Conservation (phyloP, 2,329 filamentous ascomycete species). For the Ascomycota sp. region DNA sequence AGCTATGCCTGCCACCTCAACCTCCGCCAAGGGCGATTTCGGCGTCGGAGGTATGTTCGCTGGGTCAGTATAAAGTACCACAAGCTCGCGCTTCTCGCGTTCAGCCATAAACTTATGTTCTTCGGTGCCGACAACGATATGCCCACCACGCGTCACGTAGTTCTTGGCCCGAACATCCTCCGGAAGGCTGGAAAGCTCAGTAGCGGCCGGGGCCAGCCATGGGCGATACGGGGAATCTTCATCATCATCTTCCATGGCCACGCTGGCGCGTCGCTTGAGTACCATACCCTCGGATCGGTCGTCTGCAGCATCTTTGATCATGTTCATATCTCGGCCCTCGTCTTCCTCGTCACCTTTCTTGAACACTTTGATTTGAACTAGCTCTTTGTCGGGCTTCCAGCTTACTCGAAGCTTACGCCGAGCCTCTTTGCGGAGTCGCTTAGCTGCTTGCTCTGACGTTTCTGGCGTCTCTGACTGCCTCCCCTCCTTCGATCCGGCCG, state of each 20-base stretch:
- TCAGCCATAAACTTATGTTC: constrained; percentile 35
- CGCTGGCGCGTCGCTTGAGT: constrained; percentile 30
- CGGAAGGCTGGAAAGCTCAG: constrained; percentile 26
- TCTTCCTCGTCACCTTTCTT: constrained; percentile 54
- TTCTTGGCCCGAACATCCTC: constrained; percentile 24
- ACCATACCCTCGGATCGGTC: constrained; percentile 55
- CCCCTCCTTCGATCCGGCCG: constrained; percentile 25
- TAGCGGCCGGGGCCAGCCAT: constrained; percentile 26
- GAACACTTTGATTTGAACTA: constrained; percentile 49
- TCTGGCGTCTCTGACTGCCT: constrained; percentile 33
- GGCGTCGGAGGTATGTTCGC: constrained; percentile 35
- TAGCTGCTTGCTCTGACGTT: constrained; percentile 45
- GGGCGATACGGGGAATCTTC: constrained; percentile 31
- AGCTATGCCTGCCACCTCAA: constrained; percentile 3
- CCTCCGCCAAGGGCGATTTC: constrained; percentile 27
- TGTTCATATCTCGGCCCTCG: constrained; percentile 42
- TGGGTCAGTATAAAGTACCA: constrained; percentile 35
- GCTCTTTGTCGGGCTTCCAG: constrained; percentile 46
- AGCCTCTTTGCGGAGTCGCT: constrained; percentile 51
- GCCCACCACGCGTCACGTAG: constrained; percentile 33
- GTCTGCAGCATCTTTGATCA: constrained; percentile 52
- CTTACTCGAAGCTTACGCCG: constrained; percentile 48
- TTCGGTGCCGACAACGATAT: constrained; percentile 26
- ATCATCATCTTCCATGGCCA: constrained; percentile 36
- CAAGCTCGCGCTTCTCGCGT: constrained; percentile 37